Conservation (phyloP, 1,284 basidiomycete species). For the Trichosporon faecale region DNA sequence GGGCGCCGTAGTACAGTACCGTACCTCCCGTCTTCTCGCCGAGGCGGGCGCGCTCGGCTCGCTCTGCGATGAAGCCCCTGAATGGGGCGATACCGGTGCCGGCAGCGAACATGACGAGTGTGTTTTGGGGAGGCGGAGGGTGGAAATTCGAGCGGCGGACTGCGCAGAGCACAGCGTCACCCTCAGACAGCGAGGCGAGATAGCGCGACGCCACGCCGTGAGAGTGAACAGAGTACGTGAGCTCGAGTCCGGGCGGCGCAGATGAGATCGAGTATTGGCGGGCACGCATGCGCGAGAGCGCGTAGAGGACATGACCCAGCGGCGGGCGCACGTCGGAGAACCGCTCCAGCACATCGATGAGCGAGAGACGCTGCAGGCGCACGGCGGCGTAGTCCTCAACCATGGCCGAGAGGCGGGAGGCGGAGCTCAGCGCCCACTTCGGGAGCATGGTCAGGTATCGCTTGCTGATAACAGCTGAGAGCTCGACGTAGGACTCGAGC, state of each 20-base stretch:
- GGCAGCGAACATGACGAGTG: constrained; percentile 58
- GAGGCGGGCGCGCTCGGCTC: constrained; percentile 55
- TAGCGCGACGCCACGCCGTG: constrained; percentile 58
- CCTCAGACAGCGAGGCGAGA: constrained; percentile 53
- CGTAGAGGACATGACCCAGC: constrained; percentile 55
- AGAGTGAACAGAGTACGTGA: constrained; percentile 57
- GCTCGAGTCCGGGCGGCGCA: constrained; percentile 56
- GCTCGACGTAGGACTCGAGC: constrained; percentile 50
- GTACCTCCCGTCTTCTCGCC: constrained; percentile 55
- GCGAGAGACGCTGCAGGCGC: neutral
- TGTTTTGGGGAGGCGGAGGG: constrained; percentile 54
- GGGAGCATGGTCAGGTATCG: neutral
- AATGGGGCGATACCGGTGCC: constrained; percentile 59
- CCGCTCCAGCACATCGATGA: constrained; percentile 26
- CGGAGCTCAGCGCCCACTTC: neutral
- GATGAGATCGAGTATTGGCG: constrained; percentile 59
- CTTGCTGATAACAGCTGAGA: neutral
- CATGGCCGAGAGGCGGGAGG: neutral
- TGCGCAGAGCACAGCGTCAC: constrained; percentile 55
- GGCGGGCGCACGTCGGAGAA: constrained; percentile 44
- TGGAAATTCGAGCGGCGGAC: constrained; percentile 56
- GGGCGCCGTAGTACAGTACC: constrained; percentile 58
- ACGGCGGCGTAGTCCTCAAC: neutral
- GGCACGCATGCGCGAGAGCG: constrained; percentile 53
- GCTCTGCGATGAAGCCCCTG: constrained; percentile 59